phyloP scores from a whole-genome alignment of 164 flowering plant genomes.

The Santalum album region DNA sequence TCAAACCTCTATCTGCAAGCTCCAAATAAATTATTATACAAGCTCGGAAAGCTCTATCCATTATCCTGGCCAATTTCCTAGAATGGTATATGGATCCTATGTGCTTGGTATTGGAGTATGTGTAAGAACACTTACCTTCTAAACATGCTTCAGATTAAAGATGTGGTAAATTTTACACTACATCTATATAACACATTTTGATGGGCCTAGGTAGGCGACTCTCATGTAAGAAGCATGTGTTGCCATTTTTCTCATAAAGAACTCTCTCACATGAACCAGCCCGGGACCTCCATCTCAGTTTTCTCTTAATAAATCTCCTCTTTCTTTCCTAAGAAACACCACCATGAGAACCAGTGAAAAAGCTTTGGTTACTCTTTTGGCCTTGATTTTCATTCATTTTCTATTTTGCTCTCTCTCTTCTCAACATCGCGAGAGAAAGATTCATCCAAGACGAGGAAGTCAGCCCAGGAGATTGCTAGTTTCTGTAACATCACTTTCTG shows the following conservation, averaged over 20 bases:
- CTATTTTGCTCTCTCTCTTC: constrained; percentile 10
- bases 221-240: not conserved
- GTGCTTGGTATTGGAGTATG: too few species aligned
- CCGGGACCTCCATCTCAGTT: not conserved
- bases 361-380: constrained; percentile 10
- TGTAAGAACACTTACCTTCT: not conserved
- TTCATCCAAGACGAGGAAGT: constrained; percentile 2
- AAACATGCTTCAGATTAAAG: not conserved
- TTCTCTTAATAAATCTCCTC: not conserved
- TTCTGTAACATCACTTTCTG: constrained; percentile 6
- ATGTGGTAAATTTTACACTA: not conserved
- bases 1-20: too few species aligned
- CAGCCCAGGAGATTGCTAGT: constrained; percentile 14
- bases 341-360: constrained; percentile 13
- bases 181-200: constrained; percentile 4
- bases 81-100: too few species aligned
- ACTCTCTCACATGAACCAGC: not conserved
- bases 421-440: constrained; percentile 6
- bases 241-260: not conserved
- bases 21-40: too few species aligned
- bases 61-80: too few species aligned
- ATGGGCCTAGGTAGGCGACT: not conserved
- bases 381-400: constrained; percentile 13
- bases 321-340: constrained; percentile 1
- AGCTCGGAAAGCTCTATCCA: too few species aligned